Percentiles rank a stretch among this genome's conserved stretches.
Conservation (phyloP, 2,329 filamentous ascomycete species). For the Beauveria asiatica region DNA sequence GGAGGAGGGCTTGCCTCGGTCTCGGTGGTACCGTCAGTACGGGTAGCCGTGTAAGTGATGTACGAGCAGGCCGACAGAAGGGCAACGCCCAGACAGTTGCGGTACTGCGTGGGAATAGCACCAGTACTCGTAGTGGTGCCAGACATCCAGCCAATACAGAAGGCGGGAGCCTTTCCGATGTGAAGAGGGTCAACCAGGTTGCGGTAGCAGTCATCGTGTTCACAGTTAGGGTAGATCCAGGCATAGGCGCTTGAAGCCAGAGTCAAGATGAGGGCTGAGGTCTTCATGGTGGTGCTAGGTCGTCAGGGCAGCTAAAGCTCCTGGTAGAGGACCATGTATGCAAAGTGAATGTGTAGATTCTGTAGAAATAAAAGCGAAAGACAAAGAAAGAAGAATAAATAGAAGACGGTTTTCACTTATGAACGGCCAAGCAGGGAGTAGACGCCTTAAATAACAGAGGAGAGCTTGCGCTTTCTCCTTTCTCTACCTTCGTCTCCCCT, state of each 20-base stretch:
- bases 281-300: slow-evolving; percentile 21
- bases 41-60: slow-evolving; percentile 20
- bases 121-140: slow-evolving; percentile 19
- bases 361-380: not conserved
- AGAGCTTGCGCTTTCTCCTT: not conserved
- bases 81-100: slow-evolving; percentile 21
- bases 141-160: slow-evolving; percentile 26
- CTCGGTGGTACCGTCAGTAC: no score
- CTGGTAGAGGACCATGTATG: not conserved
- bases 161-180: slow-evolving; percentile 19
- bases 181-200: slow-evolving; percentile 26
- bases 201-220: slow-evolving; percentile 27
- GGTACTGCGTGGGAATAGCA: slow-evolving; percentile 23
- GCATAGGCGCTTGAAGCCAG: slow-evolving; percentile 22
- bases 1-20: no score
- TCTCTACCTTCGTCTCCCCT: not conserved
- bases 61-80: slow-evolving; percentile 27
- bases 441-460: not conserved
- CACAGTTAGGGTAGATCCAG: slow-evolving; percentile 21
- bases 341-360: not conserved
- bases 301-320: not conserved
- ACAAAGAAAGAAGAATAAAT: not conserved
- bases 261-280: slow-evolving; percentile 22
- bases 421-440: not conserved
- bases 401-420: not conserved